phyloP scores from a whole-genome alignment of 306 rosid genomes.

The Vigna unguiculata region DNA sequence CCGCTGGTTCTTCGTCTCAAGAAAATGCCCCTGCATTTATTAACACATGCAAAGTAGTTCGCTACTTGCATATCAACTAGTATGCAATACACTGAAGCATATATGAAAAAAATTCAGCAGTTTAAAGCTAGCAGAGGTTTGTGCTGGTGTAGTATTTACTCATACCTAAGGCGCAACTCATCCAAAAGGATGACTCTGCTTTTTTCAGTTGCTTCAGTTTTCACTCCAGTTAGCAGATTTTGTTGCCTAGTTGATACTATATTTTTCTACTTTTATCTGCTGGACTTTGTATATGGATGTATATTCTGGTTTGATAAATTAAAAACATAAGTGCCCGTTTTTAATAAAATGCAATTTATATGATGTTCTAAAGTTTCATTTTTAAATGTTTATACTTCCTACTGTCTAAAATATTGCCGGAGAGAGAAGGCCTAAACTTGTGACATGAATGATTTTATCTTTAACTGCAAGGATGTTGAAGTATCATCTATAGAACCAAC shows the following conservation, averaged over 20 bases:
- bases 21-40: no score
- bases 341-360: no score
- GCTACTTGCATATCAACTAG: neutral
- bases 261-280: neutral
- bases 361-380: no score
- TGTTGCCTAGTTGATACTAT: neutral
- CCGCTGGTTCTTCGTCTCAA: conserved; percentile 22
- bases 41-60: neutral
- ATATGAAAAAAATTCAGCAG: neutral
- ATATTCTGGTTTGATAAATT: no score
- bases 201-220: neutral
- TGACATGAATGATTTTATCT: neutral
- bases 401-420: no score
- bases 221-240: neutral
- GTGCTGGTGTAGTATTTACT: neutral
- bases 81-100: neutral
- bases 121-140: neutral
- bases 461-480: neutral
- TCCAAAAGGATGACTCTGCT: neutral
- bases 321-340: no score
- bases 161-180: neutral
- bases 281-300: neutral
- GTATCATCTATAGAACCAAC: neutral
- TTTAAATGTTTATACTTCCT: no score
- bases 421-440: neutral